Evolutionary conservation across 371 early-diverging fungal genomes (phyloP), one percentile per base, ranked within the genome.

Genomic region (Mycotypha africana): DNA sequence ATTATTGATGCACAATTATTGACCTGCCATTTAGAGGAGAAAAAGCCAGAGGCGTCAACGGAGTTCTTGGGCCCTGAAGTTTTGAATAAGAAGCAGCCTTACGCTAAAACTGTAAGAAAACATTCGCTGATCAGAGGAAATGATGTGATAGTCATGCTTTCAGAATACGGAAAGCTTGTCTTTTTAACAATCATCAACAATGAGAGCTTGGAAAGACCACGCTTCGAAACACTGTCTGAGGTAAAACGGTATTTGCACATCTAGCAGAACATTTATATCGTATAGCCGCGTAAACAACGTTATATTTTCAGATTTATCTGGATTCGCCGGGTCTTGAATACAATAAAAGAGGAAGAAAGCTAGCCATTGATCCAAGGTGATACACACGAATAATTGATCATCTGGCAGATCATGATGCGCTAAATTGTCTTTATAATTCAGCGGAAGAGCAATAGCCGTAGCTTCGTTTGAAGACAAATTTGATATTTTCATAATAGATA

Each of bases 361-460:
- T 71, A 11, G 62, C 72, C 0, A 41, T 67, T 15, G 72, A 71
- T 60, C 72, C 72, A 51, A 49, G 42, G 70, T 70, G 65, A 36
- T n/a, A n/a, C n/a, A n/a, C n/a, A n/a, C n/a, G n/a, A n/a, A n/a
- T n/a, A n/a, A n/a, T n/a, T n/a, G n/a, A n/a, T n/a, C n/a, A n/a
- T n/a, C n/a, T n/a, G n/a, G n/a, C n/a, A n/a, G n/a, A n/a, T n/a
- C n/a, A n/a, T n/a, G n/a, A n/a, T n/a, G n/a, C n/a, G 32, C n/a
- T n/a, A n/a, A n/a, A n/a, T n/a, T n/a, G n/a, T n/a, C n/a, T n/a
- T n/a, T n/a, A n/a, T n/a, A n/a, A n/a, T n/a, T n/a, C 37, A 66
- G 67, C 21, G 59, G 62, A n/a, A 48, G 72, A 23, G 72, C 68
- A 1, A 51, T 71, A 35, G 72, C 67, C 6, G 53, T 67, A 10